phyloP scores from a whole-genome alignment of 2,329 filamentous ascomycete species.

The Sporothrix protearum region DNA sequence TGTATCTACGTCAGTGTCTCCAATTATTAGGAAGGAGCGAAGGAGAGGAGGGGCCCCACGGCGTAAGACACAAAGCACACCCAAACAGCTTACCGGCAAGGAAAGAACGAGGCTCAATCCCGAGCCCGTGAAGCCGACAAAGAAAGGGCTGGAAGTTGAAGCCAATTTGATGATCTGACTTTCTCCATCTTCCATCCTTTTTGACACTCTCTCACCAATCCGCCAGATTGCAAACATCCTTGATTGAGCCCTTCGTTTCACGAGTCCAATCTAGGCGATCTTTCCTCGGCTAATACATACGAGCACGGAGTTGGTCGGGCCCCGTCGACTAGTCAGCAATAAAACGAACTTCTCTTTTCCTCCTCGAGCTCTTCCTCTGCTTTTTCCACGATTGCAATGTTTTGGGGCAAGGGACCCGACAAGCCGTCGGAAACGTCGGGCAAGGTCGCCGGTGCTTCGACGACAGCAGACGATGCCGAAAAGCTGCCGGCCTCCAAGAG shows the following conservation, averaged over 20 bases:
- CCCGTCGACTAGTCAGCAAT: not conserved
- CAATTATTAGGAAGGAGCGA: not conserved
- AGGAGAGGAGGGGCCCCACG: not conserved
- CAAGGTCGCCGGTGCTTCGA: constrained; percentile 28
- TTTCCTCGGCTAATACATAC: too few relatives aligned
- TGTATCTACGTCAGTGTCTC: constrained; percentile 12
- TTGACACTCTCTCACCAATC: not conserved
- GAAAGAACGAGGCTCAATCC: not conserved
- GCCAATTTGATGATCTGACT: not conserved
- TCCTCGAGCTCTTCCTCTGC: not conserved
- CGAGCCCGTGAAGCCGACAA: not conserved
- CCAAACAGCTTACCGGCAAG: constrained; percentile 19
- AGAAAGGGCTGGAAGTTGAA: not conserved
- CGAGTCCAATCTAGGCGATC: not conserved
- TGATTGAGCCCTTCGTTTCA: not conserved
- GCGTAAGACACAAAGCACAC: not conserved
- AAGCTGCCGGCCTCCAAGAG: constrained; percentile 49
- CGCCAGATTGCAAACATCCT: not conserved
- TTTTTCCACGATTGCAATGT: constrained; percentile 34
- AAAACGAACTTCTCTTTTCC: too few relatives aligned
- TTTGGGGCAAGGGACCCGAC: constrained; percentile 40
- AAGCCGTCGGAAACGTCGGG: constrained; percentile 31
- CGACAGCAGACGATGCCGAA: constrained; percentile 40
- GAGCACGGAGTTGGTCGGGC: too few relatives aligned
- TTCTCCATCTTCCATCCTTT: not conserved